Percentiles rank a stretch among this genome's conserved stretches.
These are phyloP conservation scores for Talaromyces sp. DNA, from an alignment of 2,329 filamentous ascomycete species.

Conservation along the genomic window DNA sequence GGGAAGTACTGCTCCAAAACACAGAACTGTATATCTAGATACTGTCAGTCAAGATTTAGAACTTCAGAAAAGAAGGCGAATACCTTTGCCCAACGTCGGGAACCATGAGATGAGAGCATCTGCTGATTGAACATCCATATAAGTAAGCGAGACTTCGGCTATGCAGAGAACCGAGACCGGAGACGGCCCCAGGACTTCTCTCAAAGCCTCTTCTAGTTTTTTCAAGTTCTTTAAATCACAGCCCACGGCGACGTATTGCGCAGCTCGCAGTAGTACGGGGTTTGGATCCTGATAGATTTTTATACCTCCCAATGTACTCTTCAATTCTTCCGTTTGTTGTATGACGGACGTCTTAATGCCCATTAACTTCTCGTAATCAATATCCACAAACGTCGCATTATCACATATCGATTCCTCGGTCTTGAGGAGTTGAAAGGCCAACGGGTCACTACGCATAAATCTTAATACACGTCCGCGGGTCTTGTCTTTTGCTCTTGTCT, in stretches of 20 bases:
- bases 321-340: conserved; percentile 60
- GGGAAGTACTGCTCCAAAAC: conserved; percentile 84
- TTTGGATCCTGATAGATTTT: conserved; percentile 34
- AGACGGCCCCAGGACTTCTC: conserved; percentile 56
- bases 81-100: conserved; percentile 67
- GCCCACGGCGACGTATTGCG: conserved; percentile 73
- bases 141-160: conserved; percentile 87
- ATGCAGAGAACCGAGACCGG: conserved; percentile 71
- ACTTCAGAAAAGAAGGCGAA: conserved; percentile 22
- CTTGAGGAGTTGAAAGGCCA: conserved; percentile 78
- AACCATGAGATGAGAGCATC: conserved; percentile 78
- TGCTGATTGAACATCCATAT: conserved; percentile 74
- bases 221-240: conserved; percentile 73
- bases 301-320: conserved; percentile 51
- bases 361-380: conserved; percentile 83
- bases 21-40: conserved; percentile 68
- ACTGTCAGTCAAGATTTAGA: conserved; percentile 13
- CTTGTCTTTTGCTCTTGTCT: conserved; percentile 26
- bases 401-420: conserved; percentile 61
- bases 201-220: conserved; percentile 60
- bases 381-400: conserved; percentile 70
- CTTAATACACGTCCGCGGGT: conserved; percentile 29
- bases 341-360: conserved; percentile 70
- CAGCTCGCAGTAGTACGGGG: conserved; percentile 60
- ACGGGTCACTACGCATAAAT: conserved; percentile 65